These are phyloP conservation scores for Lophiotrema nucula DNA, from an alignment of 495 filamentous ascomycete genomes.

Conservation along the genomic window DNA sequence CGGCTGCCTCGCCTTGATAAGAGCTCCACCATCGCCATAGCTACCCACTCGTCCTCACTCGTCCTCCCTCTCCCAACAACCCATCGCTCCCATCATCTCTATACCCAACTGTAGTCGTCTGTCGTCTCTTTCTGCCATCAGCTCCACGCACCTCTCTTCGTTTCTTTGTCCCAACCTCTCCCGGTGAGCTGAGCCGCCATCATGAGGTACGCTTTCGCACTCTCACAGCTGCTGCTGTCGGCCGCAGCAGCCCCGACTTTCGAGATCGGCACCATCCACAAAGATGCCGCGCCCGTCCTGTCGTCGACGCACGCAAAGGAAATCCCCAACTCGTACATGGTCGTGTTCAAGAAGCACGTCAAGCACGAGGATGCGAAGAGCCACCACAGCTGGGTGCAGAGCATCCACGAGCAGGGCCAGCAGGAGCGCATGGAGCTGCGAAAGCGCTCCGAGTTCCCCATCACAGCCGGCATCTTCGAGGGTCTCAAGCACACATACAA, in stretches of 20 bases:
- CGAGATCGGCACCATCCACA: constrained; percentile 74
- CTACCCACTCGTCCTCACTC: constrained; percentile 11
- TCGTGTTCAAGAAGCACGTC: constrained; percentile 98
- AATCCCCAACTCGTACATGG: constrained; percentile 90
- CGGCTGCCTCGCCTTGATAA: constrained; percentile 15
- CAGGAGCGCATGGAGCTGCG: constrained; percentile 69
- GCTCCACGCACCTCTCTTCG: neutral
- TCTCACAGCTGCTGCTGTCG: constrained; percentile 64
- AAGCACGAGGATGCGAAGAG: constrained; percentile 59
- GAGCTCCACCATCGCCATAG: constrained; percentile 20
- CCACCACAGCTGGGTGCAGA: constrained; percentile 92
- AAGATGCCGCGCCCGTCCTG: constrained; percentile 82
- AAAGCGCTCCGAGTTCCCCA: constrained; percentile 79
- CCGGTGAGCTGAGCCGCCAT: constrained; percentile 42
- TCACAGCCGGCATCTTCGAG: constrained; percentile 68
- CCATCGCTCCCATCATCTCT: constrained; percentile 11
- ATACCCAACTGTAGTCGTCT: neutral
- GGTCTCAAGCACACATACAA: constrained; percentile 96
- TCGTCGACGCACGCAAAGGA: constrained; percentile 72
- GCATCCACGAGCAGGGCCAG: constrained; percentile 66
- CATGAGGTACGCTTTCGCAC: constrained; percentile 69
- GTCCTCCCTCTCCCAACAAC: constrained; percentile 7
- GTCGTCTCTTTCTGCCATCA: neutral
- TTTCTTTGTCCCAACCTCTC: constrained; percentile 25
- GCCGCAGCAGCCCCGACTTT: constrained; percentile 74